Evolutionary conservation across 1,284 basidiomycete species (phyloP).

Genomic region (Apiotrichum laibachii): DNA sequence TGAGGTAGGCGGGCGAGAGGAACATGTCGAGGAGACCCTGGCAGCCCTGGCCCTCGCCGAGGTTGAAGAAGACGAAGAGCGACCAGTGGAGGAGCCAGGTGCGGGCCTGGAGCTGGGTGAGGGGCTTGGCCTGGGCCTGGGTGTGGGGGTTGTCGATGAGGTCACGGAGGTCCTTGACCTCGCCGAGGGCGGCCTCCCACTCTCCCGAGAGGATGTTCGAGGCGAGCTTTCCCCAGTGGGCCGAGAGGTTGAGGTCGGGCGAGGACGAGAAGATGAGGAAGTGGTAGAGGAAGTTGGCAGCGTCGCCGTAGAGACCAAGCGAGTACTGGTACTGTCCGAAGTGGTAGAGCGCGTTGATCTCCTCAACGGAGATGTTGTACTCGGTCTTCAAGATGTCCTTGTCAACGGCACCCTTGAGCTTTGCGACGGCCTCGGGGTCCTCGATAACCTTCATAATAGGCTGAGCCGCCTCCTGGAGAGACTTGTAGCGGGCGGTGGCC

Average conservation of each 20-base stretch:
- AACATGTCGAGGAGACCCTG: constrained; percentile 95
- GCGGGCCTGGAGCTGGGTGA: constrained; percentile 85
- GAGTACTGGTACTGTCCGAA: constrained; percentile 98
- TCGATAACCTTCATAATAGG: constrained; percentile 93
- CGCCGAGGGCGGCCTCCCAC: constrained; percentile 90
- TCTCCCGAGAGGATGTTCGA: constrained; percentile 92
- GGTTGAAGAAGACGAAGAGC: constrained; percentile 97
- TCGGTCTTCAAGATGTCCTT: constrained; percentile 94
- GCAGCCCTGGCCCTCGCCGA: constrained; percentile 71
- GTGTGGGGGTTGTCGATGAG: constrained; percentile 68
- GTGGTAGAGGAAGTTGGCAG: constrained; percentile 97
- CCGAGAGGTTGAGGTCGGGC: constrained; percentile 83
- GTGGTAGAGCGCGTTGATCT: constrained; percentile 94
- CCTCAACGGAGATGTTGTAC: constrained; percentile 84
- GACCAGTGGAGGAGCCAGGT: constrained; percentile 98
- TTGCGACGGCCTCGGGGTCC: constrained; percentile 82
- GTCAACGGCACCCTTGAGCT: constrained; percentile 73
- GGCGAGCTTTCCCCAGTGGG: constrained; percentile 97
- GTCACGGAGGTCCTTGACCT: constrained; percentile 89
- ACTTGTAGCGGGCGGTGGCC: constrained; percentile 77
- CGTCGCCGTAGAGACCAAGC: constrained; percentile 91
- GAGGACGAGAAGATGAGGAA: constrained; percentile 96
- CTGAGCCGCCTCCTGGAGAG: constrained; percentile 82
- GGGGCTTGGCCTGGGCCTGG: constrained; percentile 59
- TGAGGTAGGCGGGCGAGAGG: constrained; percentile 92